phyloP scores from a whole-genome alignment of 331 rosid genomes.

The Saraca asoca region DNA sequence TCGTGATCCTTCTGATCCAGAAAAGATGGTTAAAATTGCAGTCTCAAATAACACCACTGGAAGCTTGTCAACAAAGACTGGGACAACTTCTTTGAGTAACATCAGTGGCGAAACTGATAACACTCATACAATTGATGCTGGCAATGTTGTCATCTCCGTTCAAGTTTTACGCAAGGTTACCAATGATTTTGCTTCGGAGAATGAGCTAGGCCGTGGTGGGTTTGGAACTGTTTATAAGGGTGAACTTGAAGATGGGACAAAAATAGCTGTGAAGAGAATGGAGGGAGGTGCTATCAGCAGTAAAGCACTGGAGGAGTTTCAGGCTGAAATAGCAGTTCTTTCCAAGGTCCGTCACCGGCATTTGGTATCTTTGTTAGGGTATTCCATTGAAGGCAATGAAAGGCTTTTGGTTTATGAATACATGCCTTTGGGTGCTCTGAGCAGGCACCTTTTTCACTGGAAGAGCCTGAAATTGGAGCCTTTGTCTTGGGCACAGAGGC shows the following conservation, averaged over 20 bases:
- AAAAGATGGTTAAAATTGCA: constrained; percentile 54
- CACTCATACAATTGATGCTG: constrained; percentile 51
- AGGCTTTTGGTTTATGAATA: constrained; percentile 78
- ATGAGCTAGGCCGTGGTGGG: constrained; percentile 81
- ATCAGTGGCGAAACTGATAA: constrained; percentile 52
- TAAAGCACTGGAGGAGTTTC: constrained; percentile 70
- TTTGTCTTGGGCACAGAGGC: constrained; percentile 69
- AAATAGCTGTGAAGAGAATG: constrained; percentile 84
- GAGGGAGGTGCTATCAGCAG: constrained; percentile 54
- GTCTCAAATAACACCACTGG: constrained; percentile 50
- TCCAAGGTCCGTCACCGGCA: constrained; percentile 85
- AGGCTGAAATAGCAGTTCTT: constrained; percentile 75
- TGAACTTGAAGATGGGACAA: constrained; percentile 75
- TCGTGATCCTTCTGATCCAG: constrained; percentile 56
- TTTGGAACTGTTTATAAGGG: constrained; percentile 86
- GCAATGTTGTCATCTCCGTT: constrained; percentile 59
- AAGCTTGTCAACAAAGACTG: constrained; percentile 56
- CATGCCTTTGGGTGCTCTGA: constrained; percentile 83
- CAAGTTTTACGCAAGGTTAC: constrained; percentile 74
- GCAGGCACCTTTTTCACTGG: constrained; percentile 87
- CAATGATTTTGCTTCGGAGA: constrained; percentile 54
- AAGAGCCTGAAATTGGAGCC: constrained; percentile 61
- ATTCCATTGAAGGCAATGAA: constrained; percentile 66
- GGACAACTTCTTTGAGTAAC: constrained; percentile 46
- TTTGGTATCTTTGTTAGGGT: constrained; percentile 77